Base-by-base conservation (phyloP, 108 stramenopile species). In the Ochromonas danica region DNA sequence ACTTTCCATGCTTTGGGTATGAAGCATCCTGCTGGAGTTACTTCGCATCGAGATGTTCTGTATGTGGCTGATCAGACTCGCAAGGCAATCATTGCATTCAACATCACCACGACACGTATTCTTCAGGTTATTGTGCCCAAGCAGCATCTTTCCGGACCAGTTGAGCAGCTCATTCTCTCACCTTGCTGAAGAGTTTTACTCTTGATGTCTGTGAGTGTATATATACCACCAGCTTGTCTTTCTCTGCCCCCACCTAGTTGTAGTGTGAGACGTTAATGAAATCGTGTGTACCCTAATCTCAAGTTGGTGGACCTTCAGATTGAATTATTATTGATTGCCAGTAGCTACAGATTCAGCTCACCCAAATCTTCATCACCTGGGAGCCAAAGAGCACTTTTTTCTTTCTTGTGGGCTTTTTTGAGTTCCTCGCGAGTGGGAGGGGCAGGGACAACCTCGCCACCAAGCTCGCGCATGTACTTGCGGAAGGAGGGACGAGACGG, bases 51-150 rank as follows among this genome's bases (percentile, higher is more conserved):
- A 31, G 63, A 67, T 36, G 31, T 67, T 6, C 25, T 67, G 31
- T 67, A 35, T 67, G 63, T 67, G 3, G 63, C 33, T 36, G 63
- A 67, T 25, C 63, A 67, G 35, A 67, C 30, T 28, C 63, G 17
- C 25, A 67, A 67, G 14, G 6, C 6, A 28, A 25, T 67, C 3
- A 25, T 67, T 36, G 35, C 63, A 28, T 67, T 67, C 63, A 67
- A 67, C 63, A 67, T 67, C 17, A 67, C 63, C 17, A 67, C 17
- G 3, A 6, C 3, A 10, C 17, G 31, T 67, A 10, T 67, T 36
- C 3, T 67, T 36, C 27, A 33, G 6, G 33, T 67, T 6, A 67
- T 67, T 36, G 25, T 67, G 3, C 30, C 30, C 3, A 10, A 3
- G 31, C 6, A 67, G 6, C 63, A 36, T 67, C 6, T 67, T 25